Conservation (phyloP, 1,284 basidiomycete species). For the Ceratorhiza oryzae-sativae region DNA sequence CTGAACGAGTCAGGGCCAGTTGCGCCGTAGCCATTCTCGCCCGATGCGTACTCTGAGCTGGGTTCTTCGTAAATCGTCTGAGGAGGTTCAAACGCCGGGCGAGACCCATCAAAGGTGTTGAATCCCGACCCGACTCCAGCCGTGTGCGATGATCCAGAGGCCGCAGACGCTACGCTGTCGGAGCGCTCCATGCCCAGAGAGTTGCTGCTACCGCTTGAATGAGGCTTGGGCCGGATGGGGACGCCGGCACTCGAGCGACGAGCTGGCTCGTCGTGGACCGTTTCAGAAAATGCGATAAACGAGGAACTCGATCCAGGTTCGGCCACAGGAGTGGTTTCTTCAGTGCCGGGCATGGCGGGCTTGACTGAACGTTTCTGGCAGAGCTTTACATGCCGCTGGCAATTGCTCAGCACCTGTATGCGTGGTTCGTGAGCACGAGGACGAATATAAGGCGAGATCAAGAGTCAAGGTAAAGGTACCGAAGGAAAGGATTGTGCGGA, state of each 20-base stretch:
- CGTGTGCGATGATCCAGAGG: no score
- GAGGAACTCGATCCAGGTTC: conserved; percentile 5
- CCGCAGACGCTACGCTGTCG: neutral
- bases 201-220: neutral
- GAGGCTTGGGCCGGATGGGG: conserved; percentile 18
- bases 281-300: conserved; percentile 18
- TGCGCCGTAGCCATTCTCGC: neutral
- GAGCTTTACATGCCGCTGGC: conserved; percentile 34
- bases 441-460: no score
- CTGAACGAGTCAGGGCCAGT: neutral
- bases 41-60: neutral
- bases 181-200: neutral
- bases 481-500: no score
- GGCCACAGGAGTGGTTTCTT: neutral
- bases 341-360: neutral
- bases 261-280: neutral
- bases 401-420: conserved; percentile 32
- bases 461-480: no score
- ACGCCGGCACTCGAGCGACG: conserved; percentile 6
- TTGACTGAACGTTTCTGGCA: conserved; percentile 33
- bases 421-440: neutral
- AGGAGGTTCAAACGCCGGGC: neutral
- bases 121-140: neutral
- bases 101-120: neutral
- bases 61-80: conserved; percentile 10